phyloP scores from a whole-genome alignment of 345 rosid species.

The Hypericum perforatum region DNA sequence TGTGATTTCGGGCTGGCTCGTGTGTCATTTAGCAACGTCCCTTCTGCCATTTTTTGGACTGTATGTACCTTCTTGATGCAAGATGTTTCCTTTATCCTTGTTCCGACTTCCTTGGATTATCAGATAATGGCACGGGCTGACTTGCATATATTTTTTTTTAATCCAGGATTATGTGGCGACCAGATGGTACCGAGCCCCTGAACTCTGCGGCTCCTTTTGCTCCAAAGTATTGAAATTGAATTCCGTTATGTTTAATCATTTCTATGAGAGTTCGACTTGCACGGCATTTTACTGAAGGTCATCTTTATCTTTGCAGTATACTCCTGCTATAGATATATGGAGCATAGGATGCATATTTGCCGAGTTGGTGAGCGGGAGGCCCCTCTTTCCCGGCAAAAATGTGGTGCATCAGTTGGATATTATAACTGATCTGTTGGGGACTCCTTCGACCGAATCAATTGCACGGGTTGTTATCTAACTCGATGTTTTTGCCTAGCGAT shows the following conservation, averaged over 20 bases:
- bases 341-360: conserved; percentile 98
- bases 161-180: conserved; percentile 97
- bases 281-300: neutral
- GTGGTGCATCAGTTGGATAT: conserved; percentile 86
- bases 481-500: conserved; percentile 7
- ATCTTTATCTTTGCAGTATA: conserved; percentile 56
- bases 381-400: conserved; percentile 94
- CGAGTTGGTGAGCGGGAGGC: conserved; percentile 81
- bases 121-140: neutral
- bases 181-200: conserved; percentile 99
- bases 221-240: conserved; percentile 42
- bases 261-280: conserved; percentile 34
- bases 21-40: conserved; percentile 75
- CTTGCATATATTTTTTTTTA: conserved; percentile 14
- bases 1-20: conserved; percentile 99
- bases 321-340: conserved; percentile 98
- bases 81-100: neutral
- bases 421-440: conserved; percentile 94
- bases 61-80: conserved; percentile 48
- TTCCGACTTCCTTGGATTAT: neutral
- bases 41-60: conserved; percentile 98
- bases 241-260: conserved; percentile 36
- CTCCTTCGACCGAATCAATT: conserved; percentile 63
- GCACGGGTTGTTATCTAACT: conserved; percentile 56
- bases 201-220: conserved; percentile 91